phyloP scores from a whole-genome alignment of 1,139 yeast species.

The Scheffersomyces cryptocercus region DNA sequence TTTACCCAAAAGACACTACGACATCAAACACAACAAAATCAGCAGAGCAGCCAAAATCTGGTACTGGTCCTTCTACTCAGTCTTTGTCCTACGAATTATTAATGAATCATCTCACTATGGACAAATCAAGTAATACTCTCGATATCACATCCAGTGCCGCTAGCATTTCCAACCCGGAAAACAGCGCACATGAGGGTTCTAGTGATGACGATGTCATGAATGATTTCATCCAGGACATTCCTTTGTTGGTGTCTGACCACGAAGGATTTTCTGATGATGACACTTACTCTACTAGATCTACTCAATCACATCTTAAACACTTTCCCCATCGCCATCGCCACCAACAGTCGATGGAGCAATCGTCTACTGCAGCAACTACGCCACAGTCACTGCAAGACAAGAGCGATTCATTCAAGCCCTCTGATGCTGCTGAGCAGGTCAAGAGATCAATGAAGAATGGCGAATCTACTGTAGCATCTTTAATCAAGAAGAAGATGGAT shows the following conservation, averaged over 20 bases:
- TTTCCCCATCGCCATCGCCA: not conserved
- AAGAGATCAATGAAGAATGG: constrained; percentile 15
- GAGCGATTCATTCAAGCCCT: constrained; percentile 3
- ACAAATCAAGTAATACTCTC: constrained; percentile 3
- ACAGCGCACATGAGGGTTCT: constrained; percentile 1
- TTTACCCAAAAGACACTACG: constrained; percentile 5
- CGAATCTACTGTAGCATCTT: not conserved
- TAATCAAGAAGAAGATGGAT: not conserved
- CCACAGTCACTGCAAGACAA: not conserved
- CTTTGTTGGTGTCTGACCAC: constrained; percentile 31
- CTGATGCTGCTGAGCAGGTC: constrained; percentile 16
- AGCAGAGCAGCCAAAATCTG: not conserved
- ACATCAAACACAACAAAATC: not conserved
- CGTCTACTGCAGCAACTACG: not conserved
- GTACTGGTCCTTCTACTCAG: not conserved
- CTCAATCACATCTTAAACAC: not conserved
- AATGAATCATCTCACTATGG: constrained; percentile 6
- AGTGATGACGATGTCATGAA: constrained; percentile 7
- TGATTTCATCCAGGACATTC: constrained; percentile 22
- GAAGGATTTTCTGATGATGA: constrained; percentile 31
- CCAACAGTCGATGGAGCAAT: not conserved
- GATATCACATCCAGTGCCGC: constrained; percentile 5
- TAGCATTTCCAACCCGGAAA: constrained; percentile 2
- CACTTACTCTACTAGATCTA: constrained; percentile 9
- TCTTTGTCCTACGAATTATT: constrained; percentile 7